phyloP scores from a whole-genome alignment of 1,284 basidiomycete genomes.

The Heterobasidion occidentale region DNA sequence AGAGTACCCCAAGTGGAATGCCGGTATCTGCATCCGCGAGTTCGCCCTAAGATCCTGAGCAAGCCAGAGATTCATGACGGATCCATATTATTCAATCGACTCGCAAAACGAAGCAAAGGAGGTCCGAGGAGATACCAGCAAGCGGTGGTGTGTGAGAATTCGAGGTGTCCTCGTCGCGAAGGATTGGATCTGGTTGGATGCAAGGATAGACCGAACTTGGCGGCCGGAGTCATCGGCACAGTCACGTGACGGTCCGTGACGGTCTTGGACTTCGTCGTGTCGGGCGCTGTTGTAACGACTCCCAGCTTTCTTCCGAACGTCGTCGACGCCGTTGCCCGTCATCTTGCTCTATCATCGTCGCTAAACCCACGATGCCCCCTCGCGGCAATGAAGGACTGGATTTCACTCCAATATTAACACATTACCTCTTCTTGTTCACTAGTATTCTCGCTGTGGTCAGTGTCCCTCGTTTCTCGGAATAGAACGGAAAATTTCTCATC shows the following conservation, averaged over 20 bases:
- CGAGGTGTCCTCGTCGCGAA: too few species aligned
- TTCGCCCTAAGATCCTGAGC: neutral
- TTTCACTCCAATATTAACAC: slow-evolving; percentile 80
- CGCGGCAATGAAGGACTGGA: slow-evolving; percentile 57
- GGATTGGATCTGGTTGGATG: too few species aligned
- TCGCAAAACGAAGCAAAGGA: too few species aligned
- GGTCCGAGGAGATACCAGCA: too few species aligned
- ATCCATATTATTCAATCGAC: too few species aligned
- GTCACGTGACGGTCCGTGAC: neutral
- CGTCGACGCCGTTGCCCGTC: neutral
- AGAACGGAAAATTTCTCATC: slow-evolving; percentile 1
- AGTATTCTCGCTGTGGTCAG: slow-evolving; percentile 72
- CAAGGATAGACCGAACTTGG: too few species aligned
- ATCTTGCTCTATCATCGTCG: slow-evolving; percentile 3
- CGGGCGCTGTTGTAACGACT: neutral
- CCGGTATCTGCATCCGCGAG: neutral
- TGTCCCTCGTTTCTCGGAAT: slow-evolving; percentile 10
- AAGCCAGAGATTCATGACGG: too few species aligned
- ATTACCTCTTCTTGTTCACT: slow-evolving; percentile 86
- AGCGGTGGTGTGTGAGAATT: too few species aligned
- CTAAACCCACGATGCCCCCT: slow-evolving; percentile 30
- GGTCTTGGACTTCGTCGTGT: too few species aligned
- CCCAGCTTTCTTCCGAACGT: neutral
- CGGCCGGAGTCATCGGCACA: too few species aligned
- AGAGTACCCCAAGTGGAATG: too few species aligned